Conservation (phyloP, 75 land plant species). For the Picea sitchensis region DNA sequence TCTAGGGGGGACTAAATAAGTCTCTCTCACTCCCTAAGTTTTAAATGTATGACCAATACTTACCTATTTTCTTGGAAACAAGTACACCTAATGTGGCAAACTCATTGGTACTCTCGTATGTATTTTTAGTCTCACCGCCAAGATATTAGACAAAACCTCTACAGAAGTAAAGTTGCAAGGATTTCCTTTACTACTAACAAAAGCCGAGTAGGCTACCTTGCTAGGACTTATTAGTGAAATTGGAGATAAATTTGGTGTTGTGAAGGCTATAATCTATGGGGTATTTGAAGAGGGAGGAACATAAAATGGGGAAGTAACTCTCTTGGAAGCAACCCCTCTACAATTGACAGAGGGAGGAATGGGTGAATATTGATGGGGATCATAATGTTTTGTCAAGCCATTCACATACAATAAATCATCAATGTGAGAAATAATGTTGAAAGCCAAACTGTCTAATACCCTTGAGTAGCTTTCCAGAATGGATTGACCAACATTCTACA, state of each 20-base stretch:
- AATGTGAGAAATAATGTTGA: slow-evolving; percentile 81
- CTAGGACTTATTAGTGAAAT: slow-evolving; percentile 40
- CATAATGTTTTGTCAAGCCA: slow-evolving; percentile 60
- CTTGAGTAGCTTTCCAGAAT: slow-evolving; percentile 96
- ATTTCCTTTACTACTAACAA: slow-evolving; percentile 11
- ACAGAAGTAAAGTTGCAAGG: slow-evolving; percentile 5
- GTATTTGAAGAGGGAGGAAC: slow-evolving; percentile 37
- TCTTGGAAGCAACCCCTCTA: slow-evolving; percentile 33
- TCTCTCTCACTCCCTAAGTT: slow-evolving; percentile 10
- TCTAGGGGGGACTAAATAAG: background rate
- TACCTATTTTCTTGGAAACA: background rate
- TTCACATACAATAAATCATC: slow-evolving; percentile 84
- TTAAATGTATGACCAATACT: slow-evolving; percentile 7
- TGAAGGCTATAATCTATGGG: slow-evolving; percentile 42
- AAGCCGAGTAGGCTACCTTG: slow-evolving; percentile 35
- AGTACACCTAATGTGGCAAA: background rate
- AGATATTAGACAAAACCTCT: slow-evolving; percentile 22
- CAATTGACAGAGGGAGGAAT: slow-evolving; percentile 27
- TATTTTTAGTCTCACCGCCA: slow-evolving; percentile 8
- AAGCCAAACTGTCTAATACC: slow-evolving; percentile 92
- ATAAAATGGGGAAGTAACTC: slow-evolving; percentile 25
- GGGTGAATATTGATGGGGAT: slow-evolving; percentile 21
- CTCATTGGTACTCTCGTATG: slow-evolving; percentile 1
- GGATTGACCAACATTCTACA: slow-evolving; percentile 95
- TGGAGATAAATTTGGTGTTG: slow-evolving; percentile 52